Base-by-base conservation (phyloP, 345 rosid species). In the Euphorbia tirucalli region DNA sequence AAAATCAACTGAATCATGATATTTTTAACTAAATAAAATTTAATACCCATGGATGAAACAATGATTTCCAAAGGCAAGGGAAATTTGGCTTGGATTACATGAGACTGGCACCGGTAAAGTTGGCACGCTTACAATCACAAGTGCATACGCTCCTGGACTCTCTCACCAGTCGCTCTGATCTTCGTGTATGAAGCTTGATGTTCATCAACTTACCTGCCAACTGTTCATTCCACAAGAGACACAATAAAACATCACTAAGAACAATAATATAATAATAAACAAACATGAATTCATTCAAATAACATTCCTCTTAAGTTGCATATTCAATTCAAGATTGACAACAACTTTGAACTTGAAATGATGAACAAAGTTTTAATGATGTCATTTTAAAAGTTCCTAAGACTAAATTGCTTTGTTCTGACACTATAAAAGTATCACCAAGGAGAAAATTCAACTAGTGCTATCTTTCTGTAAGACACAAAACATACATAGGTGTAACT, bases 171-270 rank as follows among this genome's bases (percentile, higher is more conserved):
- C 98, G 90, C 61, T 79, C 87, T 2, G 94, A 79, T 80, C 99
- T 87, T 77, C 89, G 77, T 0, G 78, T 85, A 77, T 95, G 98
- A 63, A 95, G 97, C 90, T 88, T 93, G 60, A 90, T 85, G 77
- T 84, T 96, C 73, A 86, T 83, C 87, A 91, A 71, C 85, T 93
- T 95, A 70, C 98, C 99, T 0, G 93, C 86, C 79, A 93, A 79
- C 97, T 93, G 87, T 35, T 77, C 37, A 64, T 64, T 44, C 28
- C 66, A 59, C 65, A 57, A 9, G 1, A 70, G 74, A 60, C 49
- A 60, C 49, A 73, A 46, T 5, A 3, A 48, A 74, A 66, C 13
- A 10, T 52, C 27, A 55, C 30, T 37, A 18, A 25, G 2, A 19
- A 65, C 11, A 18, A 63, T 1, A 10, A 27, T 66, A 31, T 35